Base-by-base conservation (phyloP, 805 yeast genomes). In the Kuraishia molischiana region DNA sequence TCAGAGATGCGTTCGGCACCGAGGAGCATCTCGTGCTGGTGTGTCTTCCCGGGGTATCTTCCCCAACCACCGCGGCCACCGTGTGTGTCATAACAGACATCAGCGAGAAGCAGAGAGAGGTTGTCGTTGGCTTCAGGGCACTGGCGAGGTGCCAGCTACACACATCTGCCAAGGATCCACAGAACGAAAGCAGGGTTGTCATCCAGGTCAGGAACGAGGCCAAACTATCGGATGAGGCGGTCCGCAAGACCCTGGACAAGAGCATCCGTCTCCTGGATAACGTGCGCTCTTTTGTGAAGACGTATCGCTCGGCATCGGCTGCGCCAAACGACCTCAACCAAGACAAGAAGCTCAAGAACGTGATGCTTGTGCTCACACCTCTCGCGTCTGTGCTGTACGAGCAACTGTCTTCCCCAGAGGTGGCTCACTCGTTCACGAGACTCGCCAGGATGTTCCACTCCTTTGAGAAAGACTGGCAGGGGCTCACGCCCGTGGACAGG, bases 301-400 rank as follows among this genome's bases (percentile, higher is more conserved):
- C 56, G 29, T 69, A 67, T 45, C 54, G 62, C 6, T 48, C 58
- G 19, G 62, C 67, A 1, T 49, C 58, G 29, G 41, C 47, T 2
- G 34, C 48, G 24, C 49, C 46, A n/a, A 51, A 50, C 26, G 44
- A 44, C 4, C 43, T 41, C 17, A 41, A 42, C 0, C 46, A 38
- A 13, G 45, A 48, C 29, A 36, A 40, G 4, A 36, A 30, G n/a
- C 22, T 48, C 15, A 42, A 38, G 29, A 50, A 46, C 13, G 48
- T 56, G 28, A 56, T 78, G 11, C 50, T 76, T 18, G 60, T 72
- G 2, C 55, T 79, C 17, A 67, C 79, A 9, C 87, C 87, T 0
- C 53, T 79, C 37, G 74, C 83, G 0, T 70, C 70, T 43, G 67
- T 78, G 0, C 56, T 79, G n/a, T 70, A 65, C 44, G 51, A 72